Percentiles rank a stretch among this genome's conserved stretches.
These are phyloP conservation scores for Pythium coloratum DNA, from an alignment of 352 stramenopile genomes.

Conservation along the genomic window DNA sequence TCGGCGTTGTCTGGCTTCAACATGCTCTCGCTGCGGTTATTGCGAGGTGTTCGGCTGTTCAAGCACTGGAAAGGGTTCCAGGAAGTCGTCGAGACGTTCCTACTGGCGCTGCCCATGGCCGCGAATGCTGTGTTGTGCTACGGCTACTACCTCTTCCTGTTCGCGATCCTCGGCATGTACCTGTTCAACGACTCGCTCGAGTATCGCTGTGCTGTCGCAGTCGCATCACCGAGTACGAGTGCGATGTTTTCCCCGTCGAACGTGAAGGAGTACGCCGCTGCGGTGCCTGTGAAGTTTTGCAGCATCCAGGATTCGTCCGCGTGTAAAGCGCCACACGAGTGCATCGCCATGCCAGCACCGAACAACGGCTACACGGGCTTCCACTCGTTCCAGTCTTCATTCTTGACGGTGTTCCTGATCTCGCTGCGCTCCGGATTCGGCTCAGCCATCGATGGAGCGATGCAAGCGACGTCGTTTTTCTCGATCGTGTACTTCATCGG, in stretches of 20 bases:
- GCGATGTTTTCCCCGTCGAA: slow-evolving; percentile 24
- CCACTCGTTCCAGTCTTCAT: slow-evolving; percentile 82
- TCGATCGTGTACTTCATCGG: slow-evolving; percentile 81
- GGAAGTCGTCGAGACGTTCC: slow-evolving; percentile 77
- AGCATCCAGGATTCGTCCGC: slow-evolving; percentile 33
- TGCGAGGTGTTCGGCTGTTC: slow-evolving; percentile 66
- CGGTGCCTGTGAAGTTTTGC: slow-evolving; percentile 61
- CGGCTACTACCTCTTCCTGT: slow-evolving; percentile 85
- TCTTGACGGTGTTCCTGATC: slow-evolving; percentile 79
- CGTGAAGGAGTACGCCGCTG: slow-evolving; percentile 44
- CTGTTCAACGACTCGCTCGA: slow-evolving; percentile 83
- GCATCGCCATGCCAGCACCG: slow-evolving; percentile 53
- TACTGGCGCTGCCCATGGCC: slow-evolving; percentile 70
- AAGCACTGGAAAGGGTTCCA: slow-evolving; percentile 78
- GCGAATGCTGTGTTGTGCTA: slow-evolving; percentile 76
- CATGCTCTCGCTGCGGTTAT: slow-evolving; percentile 69
- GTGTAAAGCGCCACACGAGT: slow-evolving; percentile 45
- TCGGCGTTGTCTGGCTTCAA: slow-evolving; percentile 60
- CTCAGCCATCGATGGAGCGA: slow-evolving; percentile 62
- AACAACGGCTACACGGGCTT: slow-evolving; percentile 82
- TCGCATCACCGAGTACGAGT: slow-evolving; percentile 29
- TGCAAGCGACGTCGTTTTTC: slow-evolving; percentile 74
- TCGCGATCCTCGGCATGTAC: slow-evolving; percentile 86
- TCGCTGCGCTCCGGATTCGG: slow-evolving; percentile 79
- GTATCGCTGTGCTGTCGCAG: slow-evolving; percentile 51